These are phyloP conservation scores for Parmelia sp. DNA, from an alignment of 495 filamentous ascomycete species.

Conservation along the genomic window DNA sequence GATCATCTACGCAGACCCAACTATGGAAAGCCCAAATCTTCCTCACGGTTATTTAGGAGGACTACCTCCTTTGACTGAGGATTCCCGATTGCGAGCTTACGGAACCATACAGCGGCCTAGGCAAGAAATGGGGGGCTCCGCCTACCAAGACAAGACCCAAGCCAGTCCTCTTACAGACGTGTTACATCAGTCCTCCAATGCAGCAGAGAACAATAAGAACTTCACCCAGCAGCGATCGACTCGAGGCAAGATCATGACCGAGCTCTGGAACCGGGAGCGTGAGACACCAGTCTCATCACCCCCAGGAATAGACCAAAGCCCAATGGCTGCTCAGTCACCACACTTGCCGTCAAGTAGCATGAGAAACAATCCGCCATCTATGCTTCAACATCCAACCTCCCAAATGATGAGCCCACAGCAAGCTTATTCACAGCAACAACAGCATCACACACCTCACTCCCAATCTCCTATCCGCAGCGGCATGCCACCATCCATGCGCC, in stretches of 20 bases:
- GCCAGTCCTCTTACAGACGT: conserved; percentile 75
- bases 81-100: conserved; percentile 73
- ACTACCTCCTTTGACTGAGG: conserved; percentile 69
- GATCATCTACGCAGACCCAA: conserved; percentile 74
- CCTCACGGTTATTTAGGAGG: conserved; percentile 41
- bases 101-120: conserved; percentile 75
- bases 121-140: conserved; percentile 81
- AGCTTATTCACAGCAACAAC: conserved; percentile 27
- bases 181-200: conserved; percentile 77
- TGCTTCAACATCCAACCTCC: conserved; percentile 36
- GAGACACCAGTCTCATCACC: conserved; percentile 57
- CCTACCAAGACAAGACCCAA: conserved; percentile 83
- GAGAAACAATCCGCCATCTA: conserved; percentile 37
- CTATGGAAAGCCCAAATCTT: conserved; percentile 53
- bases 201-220: conserved; percentile 83
- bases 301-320: conserved; percentile 44
- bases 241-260: conserved; percentile 68
- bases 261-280: conserved; percentile 69
- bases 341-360: conserved; percentile 37
- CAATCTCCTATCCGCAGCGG: conserved; percentile 40
- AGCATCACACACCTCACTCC: conserved; percentile 36
- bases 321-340: conserved; percentile 42
- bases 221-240: conserved; percentile 67
- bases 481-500: conserved; percentile 39
- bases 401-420: conserved; percentile 37